A percentile compares a stretch with the other conserved stretches of the same genome.
These are phyloP conservation scores for Penicillium glabrum DNA, from an alignment of 2,329 filamentous ascomycete species.

Conservation along the genomic window DNA sequence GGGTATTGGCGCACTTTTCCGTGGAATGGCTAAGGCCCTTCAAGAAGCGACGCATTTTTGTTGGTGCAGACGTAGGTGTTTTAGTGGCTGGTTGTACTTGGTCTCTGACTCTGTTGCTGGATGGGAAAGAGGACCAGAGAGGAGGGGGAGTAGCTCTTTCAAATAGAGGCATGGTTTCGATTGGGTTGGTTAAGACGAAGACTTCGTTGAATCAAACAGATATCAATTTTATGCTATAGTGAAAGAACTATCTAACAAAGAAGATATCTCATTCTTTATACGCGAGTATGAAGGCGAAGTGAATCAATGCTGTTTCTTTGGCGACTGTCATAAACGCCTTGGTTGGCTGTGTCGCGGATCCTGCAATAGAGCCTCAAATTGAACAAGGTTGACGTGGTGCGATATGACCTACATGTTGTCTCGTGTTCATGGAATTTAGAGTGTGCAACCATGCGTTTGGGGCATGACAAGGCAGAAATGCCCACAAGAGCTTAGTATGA, in stretches of 20 bases:
- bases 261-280: conserved; percentile 3
- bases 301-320: background rate
- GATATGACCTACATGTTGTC: background rate
- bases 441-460: background rate
- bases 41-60: background rate
- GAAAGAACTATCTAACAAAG: background rate
- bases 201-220: background rate
- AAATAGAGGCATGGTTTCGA: conserved; percentile 3
- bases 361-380: background rate
- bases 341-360: background rate
- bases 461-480: background rate
- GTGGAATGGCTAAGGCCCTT: background rate
- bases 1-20: background rate
- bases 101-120: background rate
- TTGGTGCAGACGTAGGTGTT: background rate
- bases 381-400: background rate
- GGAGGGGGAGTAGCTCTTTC: conserved; percentile 7
- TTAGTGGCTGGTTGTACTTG: background rate
- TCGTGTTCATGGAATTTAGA: background rate
- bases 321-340: background rate
- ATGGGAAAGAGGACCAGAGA: conserved; percentile 17
- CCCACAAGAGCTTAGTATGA: background rate
- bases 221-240: background rate
- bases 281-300: background rate
- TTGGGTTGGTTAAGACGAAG: background rate